Evolutionary conservation across 495 filamentous ascomycete genomes (phyloP).

Genomic region (Amorphotheca resinae): DNA sequence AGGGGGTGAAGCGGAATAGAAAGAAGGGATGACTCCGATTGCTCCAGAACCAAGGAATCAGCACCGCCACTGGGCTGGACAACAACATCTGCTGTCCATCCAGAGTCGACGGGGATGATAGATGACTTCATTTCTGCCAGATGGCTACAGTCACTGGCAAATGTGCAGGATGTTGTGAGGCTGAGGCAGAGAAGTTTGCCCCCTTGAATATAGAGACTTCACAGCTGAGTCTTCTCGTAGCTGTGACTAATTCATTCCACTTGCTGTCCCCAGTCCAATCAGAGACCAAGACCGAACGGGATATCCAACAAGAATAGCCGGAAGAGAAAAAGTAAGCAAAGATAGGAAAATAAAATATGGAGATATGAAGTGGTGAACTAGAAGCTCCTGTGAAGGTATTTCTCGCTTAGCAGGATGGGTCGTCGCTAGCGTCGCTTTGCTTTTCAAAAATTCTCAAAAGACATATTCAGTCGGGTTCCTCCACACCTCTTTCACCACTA

Average conservation of each 20-base stretch:
- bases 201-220: too few relatives aligned
- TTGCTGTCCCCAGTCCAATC: too few relatives aligned
- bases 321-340: too few relatives aligned
- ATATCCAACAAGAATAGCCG: too few relatives aligned
- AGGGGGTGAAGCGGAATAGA: conserved; percentile 69
- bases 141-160: neutral
- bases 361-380: too few relatives aligned
- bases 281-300: too few relatives aligned
- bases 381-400: too few relatives aligned
- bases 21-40: conserved; percentile 22
- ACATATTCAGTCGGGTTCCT: neutral
- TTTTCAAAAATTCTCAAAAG: neutral
- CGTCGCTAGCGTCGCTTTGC: neutral
- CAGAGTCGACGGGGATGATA: conserved; percentile 5
- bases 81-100: neutral
- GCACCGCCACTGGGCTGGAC: conserved; percentile 6
- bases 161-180: neutral
- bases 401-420: conserved; percentile 1
- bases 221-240: too few relatives aligned
- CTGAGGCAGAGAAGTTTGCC: conserved; percentile 3
- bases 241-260: too few relatives aligned
- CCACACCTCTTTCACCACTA: conserved; percentile 16
- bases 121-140: conserved; percentile 12
- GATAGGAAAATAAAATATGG: too few relatives aligned
- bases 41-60: conserved; percentile 7